phyloP scores from a whole-genome alignment of 179 eudicot species.

The Silene coronaria region DNA sequence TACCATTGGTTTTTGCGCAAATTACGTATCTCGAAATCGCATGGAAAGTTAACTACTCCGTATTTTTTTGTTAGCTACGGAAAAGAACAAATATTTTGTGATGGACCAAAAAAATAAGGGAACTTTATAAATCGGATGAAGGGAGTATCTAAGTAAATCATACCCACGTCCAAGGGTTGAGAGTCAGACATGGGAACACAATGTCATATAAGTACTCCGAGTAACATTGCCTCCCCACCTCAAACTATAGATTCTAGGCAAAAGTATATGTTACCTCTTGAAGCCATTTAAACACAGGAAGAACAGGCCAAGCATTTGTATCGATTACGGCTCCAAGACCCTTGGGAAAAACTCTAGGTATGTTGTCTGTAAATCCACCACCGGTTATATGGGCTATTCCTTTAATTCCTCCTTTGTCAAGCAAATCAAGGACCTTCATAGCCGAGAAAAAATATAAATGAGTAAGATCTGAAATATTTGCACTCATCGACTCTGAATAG shows the following conservation, averaged over 20 bases:
- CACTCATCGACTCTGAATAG: neutral
- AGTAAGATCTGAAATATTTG: neutral
- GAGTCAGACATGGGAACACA: neutral
- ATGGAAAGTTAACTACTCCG: too few relatives aligned
- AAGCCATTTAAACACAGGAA: conserved; percentile 89
- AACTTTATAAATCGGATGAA: too few relatives aligned
- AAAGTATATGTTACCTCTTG: conserved; percentile 52
- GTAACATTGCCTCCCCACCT: neutral
- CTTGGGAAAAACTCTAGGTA: conserved; percentile 83
- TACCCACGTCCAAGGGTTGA: too few relatives aligned
- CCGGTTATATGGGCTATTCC: conserved; percentile 97
- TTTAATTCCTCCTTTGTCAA: conserved; percentile 82
- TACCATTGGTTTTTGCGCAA: too few relatives aligned
- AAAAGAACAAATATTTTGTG: too few relatives aligned
- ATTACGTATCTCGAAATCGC: too few relatives aligned
- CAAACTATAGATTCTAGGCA: neutral
- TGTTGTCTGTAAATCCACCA: conserved; percentile 93
- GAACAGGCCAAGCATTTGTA: conserved; percentile 65
- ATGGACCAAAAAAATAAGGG: too few relatives aligned
- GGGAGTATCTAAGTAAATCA: too few relatives aligned
- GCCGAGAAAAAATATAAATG: neutral
- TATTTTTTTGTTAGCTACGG: too few relatives aligned
- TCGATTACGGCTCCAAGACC: conserved; percentile 80
- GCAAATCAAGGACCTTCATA: conserved; percentile 66
- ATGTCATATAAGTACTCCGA: neutral